Percentiles rank a stretch among this genome's conserved stretches.
Evolutionary conservation across 2,329 filamentous ascomycete species (phyloP).

Genomic region (Aspergillus piperis): DNA sequence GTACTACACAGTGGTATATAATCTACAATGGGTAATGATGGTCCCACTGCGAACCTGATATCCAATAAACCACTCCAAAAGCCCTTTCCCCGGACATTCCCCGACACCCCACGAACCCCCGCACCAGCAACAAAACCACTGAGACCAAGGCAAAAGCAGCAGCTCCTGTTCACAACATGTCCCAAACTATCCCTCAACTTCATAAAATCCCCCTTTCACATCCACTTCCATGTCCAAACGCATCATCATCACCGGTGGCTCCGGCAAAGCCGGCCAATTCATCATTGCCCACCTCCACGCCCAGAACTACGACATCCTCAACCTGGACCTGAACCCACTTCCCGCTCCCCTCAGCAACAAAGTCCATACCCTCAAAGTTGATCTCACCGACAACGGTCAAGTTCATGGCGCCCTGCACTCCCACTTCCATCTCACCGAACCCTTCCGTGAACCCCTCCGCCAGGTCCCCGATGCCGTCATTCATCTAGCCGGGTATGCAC

Average conservation of each 20-base stretch:
- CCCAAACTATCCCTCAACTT: too few relatives aligned
- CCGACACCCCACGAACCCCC: too few relatives aligned
- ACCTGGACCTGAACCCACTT: constrained; percentile 55
- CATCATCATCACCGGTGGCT: constrained; percentile 58
- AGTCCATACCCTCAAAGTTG: constrained; percentile 58
- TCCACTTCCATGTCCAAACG: constrained; percentile 35
- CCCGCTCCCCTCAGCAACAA: constrained; percentile 36
- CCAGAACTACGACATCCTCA: constrained; percentile 55
- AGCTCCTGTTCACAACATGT: too few relatives aligned
- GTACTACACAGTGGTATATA: too few relatives aligned
- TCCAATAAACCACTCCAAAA: too few relatives aligned
- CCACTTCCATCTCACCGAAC: constrained; percentile 55
- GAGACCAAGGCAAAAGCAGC: too few relatives aligned
- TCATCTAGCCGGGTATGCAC: constrained; percentile 61
- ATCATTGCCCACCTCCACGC: constrained; percentile 56
- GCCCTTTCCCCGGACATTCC: too few relatives aligned
- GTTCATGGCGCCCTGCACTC: constrained; percentile 59
- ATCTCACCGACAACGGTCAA: constrained; percentile 58
- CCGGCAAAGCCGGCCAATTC: constrained; percentile 58
- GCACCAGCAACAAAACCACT: too few relatives aligned
- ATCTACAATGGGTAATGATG: too few relatives aligned
- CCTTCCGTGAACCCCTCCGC: constrained; percentile 39
- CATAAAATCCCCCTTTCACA: not conserved
- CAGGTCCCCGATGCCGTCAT: constrained; percentile 61
- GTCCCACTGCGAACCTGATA: too few relatives aligned